Evolutionary conservation across 2,329 filamentous ascomycete species (phyloP), one percentile per base, ranked within the genome.

Genomic region (Curvularia verruculosa): DNA sequence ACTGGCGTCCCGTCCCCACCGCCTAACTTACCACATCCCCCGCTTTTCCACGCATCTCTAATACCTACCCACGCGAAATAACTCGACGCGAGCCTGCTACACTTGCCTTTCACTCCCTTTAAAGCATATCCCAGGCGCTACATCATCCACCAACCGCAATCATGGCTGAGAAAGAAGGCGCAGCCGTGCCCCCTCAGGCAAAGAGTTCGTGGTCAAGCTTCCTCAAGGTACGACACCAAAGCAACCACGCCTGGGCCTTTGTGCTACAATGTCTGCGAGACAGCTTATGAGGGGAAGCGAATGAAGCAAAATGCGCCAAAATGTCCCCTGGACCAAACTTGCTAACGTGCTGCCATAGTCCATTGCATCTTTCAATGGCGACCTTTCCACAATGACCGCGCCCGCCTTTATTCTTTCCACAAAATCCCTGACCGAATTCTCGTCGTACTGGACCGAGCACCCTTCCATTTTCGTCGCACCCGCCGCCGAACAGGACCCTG

Each of bases 401-500:
- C 83, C 82, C 10, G 82, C 83, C 3, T 85, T 84, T 69, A 82
- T 85, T 54, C 80, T 85, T 49, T 82, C 81, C 36, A 81, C 80
- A 21, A 83, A 78, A 41, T 85, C 83, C 2, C 80, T 84, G 39
- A 82, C 81, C 55, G 83, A 85, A 61, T 84, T 84, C 72, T 82
- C 81, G n/a, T 81, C 81, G 1, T 82, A 83, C 70, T 85, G 82
- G 83, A 79, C 82, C n/a, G 82, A 84, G 60, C 82, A 83, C 67
- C 83, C 83, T 31, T 75, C 77, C 23, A 79, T 96, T 59, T 89
- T 98, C 67, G 87, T 92, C 58, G 92, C 93, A 12, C 91, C 94
- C 2, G 89, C 92, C 47, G 83, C 84, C 56, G 92, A 96, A 76
- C 69, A 87, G 50, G 90, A 96, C 74, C 85, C 92, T 0, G 86